phyloP scores from a whole-genome alignment of 768 basidiomycete genomes.

The Mycena amicta region DNA sequence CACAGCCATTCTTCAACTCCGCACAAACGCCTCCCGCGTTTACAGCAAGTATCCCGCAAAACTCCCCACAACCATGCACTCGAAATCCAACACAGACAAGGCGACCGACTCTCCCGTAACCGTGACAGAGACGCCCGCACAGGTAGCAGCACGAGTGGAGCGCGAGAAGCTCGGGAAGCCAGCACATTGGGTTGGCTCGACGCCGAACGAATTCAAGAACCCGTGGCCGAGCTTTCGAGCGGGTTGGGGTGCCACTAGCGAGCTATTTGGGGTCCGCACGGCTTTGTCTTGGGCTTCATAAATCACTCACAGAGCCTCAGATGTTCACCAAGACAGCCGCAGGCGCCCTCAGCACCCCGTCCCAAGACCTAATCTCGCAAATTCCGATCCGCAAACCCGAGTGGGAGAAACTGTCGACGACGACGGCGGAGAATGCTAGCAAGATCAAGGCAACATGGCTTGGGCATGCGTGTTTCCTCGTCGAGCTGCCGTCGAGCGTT shows the following conservation, averaged over 20 bases:
- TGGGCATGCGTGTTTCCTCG: conserved; percentile 56
- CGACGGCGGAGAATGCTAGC: conserved; percentile 27
- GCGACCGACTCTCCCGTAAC: background rate
- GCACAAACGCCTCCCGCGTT: background rate
- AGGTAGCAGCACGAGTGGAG: background rate
- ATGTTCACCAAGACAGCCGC: background rate
- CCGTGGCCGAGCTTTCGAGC: background rate
- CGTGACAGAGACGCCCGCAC: background rate
- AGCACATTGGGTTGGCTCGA: background rate
- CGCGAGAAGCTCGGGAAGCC: background rate
- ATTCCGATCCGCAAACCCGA: conserved; percentile 41
- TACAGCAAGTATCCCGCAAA: too few relatives aligned
- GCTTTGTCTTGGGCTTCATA: background rate
- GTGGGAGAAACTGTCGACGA: conserved; percentile 32
- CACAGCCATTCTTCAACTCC: background rate
- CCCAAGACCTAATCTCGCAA: conserved; percentile 21
- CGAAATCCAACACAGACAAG: background rate
- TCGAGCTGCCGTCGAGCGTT: conserved; percentile 47
- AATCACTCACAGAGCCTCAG: background rate
- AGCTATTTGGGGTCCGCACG: background rate
- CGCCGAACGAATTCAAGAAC: background rate
- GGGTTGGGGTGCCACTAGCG: background rate
- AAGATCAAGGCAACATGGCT: conserved; percentile 57
- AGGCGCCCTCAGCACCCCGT: conserved; percentile 4
- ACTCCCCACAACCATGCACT: background rate